Base-by-base conservation (phyloP, 2,329 filamentous ascomycete genomes). In the Penicillium verrucosum region DNA sequence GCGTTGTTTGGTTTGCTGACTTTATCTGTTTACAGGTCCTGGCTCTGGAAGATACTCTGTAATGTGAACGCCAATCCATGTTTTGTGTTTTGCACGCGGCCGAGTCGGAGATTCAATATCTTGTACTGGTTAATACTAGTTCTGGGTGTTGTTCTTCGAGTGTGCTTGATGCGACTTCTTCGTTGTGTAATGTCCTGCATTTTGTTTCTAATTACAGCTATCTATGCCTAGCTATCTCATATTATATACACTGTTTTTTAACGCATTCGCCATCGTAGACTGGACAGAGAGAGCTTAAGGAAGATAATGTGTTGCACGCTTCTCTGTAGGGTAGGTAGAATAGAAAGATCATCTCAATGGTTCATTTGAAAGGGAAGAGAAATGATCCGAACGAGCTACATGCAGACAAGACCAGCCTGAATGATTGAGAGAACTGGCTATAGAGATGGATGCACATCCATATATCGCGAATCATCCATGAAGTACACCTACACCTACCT, bases 31-130 rank as follows among this genome's bases (percentile, higher is more conserved):
- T 41, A 11, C 53, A 85, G 83, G 77, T 85, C 21, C 73, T 86
- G 51, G 83, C 82, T 16, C 73, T 81, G 38, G 80, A 82, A 65
- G 73, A 76, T 16, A 75, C 74, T 4, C 56, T 76, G 45, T 78
- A 64, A 57, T 27, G 42, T 45, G 41, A 12, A 34, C 6, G 5
- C 16, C 44, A n/a, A 12, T 21, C 14, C 16, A 25, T 16, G 11
- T 32, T 32, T 5, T 43, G 12, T n/a, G 21, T 43, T 30, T 18
- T 21, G 3, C 38, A 34, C 8, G 16, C 48, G 14, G 40, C 37
- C 21, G 18, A 27, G 16, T 42, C 27, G 18, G 9, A 23, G 34
- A 36, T 8, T 21, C 38, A 27, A 23, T 12, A 16, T 30, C 23
- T 14, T 5, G 7, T 29, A n/a, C 34, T 9, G 2, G 16, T 14